Evolutionary conservation across 1,284 basidiomycete species (phyloP), one percentile per base, ranked within the genome.

Genomic region (Moesziomyces sp.): DNA sequence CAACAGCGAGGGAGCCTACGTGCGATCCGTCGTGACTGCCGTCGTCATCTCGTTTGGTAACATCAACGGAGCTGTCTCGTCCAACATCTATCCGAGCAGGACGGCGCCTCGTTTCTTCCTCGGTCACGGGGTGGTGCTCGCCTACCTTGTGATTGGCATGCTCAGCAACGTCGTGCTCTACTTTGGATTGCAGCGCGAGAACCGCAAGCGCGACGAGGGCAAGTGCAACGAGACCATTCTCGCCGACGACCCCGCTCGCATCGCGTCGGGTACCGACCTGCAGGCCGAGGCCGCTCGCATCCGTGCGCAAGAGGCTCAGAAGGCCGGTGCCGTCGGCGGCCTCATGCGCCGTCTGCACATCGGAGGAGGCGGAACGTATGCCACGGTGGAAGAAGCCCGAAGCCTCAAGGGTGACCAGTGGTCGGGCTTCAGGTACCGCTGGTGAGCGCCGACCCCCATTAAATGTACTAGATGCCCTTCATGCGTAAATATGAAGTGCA

Each of bases 1-100:
- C 75, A 91, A 91, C 76, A 88, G 90, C 18, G 90, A 92, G 85
- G 90, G 91, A 8, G 87, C 88, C 0, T 92, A 92, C 84, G 92
- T 92, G 76, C 89, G 91, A 23, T 90, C 89, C 69, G 90, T 91
- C 1, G 88, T 90, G 0, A 85, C 91, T 24, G 91, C 87, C 19
- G 47, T 77, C 35, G 60, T 77, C 46, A 76, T 76, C 53, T 58
- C 55, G 4, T 86, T 80, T 26, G 83, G 83, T 42, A 84, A 84
- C 63, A 58, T 83, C 55, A 84, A 84, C 54, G 81, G 90, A 10
- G 90, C 90, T 18, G 88, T 91, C 23, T 88, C 88, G 66, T 90
- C 90, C 28, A 91, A 91, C 80, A 85, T 88, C 52, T 92, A 92
- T 81, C 89, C 90, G 33, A 87, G 88, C 1, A 84, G 82, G 46